Conservation (phyloP, 2,329 filamentous ascomycete genomes). For the Penicillium sp. region DNA sequence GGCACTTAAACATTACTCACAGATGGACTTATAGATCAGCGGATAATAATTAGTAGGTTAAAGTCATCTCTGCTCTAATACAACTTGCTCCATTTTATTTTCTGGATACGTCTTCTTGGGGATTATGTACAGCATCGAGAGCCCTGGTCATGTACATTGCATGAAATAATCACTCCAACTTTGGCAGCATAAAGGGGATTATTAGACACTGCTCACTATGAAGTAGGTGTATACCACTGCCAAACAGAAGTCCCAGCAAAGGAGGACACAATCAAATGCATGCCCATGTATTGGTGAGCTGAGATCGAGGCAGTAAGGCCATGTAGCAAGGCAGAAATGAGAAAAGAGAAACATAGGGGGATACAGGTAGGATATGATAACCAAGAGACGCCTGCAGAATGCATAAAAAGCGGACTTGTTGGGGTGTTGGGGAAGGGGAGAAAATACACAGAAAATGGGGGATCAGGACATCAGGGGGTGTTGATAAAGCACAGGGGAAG, state of each 20-base stretch:
- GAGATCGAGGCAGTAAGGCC: conserved; percentile 5
- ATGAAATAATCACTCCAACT: conserved; percentile 19
- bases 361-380: conserved; percentile 22
- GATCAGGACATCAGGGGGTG: conserved; percentile 24
- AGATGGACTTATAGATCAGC: not conserved
- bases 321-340: conserved; percentile 22
- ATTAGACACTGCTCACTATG: conserved; percentile 16
- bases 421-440: conserved; percentile 6
- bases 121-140: conserved; percentile 32
- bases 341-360: conserved; percentile 13
- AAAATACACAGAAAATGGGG: conserved; percentile 20
- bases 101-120: conserved; percentile 22
- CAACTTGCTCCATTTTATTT: conserved; percentile 18
- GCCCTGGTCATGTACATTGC: conserved; percentile 33
- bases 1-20: not conserved
- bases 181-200: conserved; percentile 9
- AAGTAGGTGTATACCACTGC: not conserved
- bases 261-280: conserved; percentile 5
- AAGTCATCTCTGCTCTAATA: conserved; percentile 2
- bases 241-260: not conserved
- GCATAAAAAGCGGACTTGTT: conserved; percentile 30
- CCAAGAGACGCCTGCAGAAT: conserved; percentile 40
- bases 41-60: not conserved
- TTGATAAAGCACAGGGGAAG: conserved; percentile 19
- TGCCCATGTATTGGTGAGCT: conserved; percentile 2